Percentiles rank a stretch among this genome's conserved stretches.
Evolutionary conservation across 2,329 filamentous ascomycete genomes (phyloP).

Genomic region (Dothidotthia symphoricarpi): DNA sequence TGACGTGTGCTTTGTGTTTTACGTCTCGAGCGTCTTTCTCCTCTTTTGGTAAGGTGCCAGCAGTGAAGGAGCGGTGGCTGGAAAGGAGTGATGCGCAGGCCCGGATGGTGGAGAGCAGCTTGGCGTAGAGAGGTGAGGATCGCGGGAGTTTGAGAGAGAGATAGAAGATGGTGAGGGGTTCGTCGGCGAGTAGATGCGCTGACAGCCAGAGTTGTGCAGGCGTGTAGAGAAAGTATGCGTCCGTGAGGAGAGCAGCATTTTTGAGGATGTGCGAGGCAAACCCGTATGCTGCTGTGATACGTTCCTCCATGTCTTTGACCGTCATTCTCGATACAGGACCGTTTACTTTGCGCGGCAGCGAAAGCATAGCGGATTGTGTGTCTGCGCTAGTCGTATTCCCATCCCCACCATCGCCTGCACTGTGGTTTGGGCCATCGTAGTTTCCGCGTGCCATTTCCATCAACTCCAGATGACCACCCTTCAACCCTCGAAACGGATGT

Average conservation of each 20-base stretch:
- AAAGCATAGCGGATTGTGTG: conserved; percentile 29
- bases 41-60: conserved; percentile 11
- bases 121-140: conserved; percentile 23
- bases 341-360: conserved; percentile 22
- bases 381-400: conserved; percentile 19
- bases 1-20: conserved; percentile 53
- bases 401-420: conserved; percentile 2
- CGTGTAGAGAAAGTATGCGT: conserved; percentile 96
- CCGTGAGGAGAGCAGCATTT: conserved; percentile 78
- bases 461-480: conserved; percentile 83
- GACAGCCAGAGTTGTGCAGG: conserved; percentile 92
- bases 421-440: conserved; percentile 38
- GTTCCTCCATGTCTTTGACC: conserved; percentile 36
- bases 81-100: conserved; percentile 44
- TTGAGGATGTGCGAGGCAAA: conserved; percentile 57
- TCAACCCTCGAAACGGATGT: conserved; percentile 84
- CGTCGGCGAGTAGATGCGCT: conserved; percentile 72
- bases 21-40: conserved; percentile 37
- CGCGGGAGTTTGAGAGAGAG: conserved; percentile 45
- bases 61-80: conserved; percentile 24
- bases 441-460: conserved; percentile 64
- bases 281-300: conserved; percentile 65
- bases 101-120: conserved; percentile 41
- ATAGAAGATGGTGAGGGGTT: conserved; percentile 55
- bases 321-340: conserved; percentile 15